These are phyloP conservation scores for Fusarium setosum DNA, from an alignment of 2,329 filamentous ascomycete species.

Conservation along the genomic window DNA sequence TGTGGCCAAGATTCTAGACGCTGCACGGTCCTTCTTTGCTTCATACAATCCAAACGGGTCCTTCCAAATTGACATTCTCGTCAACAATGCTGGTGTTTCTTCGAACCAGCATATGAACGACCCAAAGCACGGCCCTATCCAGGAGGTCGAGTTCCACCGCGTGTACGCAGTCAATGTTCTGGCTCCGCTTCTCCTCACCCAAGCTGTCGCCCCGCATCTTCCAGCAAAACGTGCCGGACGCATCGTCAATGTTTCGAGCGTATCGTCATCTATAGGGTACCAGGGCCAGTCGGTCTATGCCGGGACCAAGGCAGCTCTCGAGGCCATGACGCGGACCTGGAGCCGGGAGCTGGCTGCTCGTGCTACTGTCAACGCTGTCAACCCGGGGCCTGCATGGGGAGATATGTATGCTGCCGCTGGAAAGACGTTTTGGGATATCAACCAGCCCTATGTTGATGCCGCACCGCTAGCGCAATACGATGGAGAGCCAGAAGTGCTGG, in stretches of 20 bases:
- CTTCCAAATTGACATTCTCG: conserved; percentile 76
- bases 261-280: conserved; percentile 65
- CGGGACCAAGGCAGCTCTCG: conserved; percentile 67
- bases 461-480: conserved; percentile 50
- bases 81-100: conserved; percentile 86
- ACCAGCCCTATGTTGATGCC: conserved; percentile 52
- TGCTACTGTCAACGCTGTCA: conserved; percentile 67
- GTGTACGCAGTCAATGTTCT: conserved; percentile 86
- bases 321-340: conserved; percentile 71
- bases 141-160: conserved; percentile 72
- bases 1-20: conserved; percentile 43
- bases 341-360: conserved; percentile 65
- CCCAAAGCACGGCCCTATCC: conserved; percentile 61
- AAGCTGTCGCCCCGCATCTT: conserved; percentile 77
- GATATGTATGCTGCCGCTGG: conserved; percentile 60
- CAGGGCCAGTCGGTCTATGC: conserved; percentile 67
- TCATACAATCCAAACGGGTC: conserved; percentile 33
- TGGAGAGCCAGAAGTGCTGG: conserved; percentile 46
- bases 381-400: conserved; percentile 66
- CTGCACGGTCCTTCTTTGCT: conserved; percentile 42
- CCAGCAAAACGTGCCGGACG: conserved; percentile 72
- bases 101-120: conserved; percentile 74
- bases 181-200: conserved; percentile 81
- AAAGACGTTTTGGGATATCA: conserved; percentile 50
- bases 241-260: conserved; percentile 68